Evolutionary conservation across 768 basidiomycete genomes (phyloP).

Genomic region (Butyriboletus loyo): DNA sequence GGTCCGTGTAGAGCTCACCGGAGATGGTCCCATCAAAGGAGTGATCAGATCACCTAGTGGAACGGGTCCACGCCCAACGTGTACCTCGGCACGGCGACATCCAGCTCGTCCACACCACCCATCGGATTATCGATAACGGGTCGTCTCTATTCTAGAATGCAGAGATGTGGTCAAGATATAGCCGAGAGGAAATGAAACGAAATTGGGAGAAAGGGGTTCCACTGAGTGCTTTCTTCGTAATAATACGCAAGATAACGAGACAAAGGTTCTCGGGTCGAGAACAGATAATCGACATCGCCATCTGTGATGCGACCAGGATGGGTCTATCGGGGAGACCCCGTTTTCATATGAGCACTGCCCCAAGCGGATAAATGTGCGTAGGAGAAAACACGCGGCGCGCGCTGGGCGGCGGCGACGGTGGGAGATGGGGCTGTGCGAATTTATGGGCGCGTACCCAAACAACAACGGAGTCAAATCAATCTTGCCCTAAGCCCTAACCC

Average conservation of each 20-base stretch:
- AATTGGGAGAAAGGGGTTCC: not conserved
- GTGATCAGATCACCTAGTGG: constrained; percentile 1
- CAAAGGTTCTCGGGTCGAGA: not conserved
- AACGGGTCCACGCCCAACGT: constrained; percentile 1
- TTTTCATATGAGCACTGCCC: no score
- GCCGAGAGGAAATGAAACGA: constrained; percentile 10
- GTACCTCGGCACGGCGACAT: not conserved
- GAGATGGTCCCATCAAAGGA: not conserved
- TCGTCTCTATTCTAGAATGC: constrained; percentile 6
- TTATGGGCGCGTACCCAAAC: no score
- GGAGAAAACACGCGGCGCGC: constrained; percentile 22
- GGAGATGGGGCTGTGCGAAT: constrained; percentile 15
- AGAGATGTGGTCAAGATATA: not conserved
- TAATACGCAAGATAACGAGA: not conserved
- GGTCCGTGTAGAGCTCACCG: not conserved
- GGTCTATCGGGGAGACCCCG: not conserved
- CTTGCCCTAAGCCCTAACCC: constrained; percentile 35
- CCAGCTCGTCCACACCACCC: not conserved
- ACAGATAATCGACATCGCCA: not conserved
- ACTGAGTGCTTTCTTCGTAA: constrained; percentile 6
- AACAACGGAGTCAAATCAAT: no score
- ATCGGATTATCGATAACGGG: constrained; percentile 19
- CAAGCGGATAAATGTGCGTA: constrained; percentile 1
- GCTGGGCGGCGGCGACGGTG: constrained; percentile 10
- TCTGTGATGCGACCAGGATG: not conserved